phyloP scores from a whole-genome alignment of 768 basidiomycete species.

The Lactifluus piperatus region DNA sequence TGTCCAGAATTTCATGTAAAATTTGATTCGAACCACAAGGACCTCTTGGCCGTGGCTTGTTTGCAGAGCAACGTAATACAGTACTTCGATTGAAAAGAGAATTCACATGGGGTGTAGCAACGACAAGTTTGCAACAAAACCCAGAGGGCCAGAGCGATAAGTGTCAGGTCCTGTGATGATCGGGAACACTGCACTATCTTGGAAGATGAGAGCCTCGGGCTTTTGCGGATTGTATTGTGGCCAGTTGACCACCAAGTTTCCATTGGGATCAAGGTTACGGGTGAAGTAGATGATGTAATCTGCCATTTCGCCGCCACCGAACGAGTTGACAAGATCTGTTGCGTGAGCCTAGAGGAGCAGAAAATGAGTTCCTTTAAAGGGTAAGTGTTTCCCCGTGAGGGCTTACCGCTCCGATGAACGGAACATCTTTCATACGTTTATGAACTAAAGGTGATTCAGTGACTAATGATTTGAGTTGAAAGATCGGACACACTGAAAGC shows the following conservation, averaged over 20 bases:
- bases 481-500: background rate
- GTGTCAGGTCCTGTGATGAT: background rate
- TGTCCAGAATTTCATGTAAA: no score
- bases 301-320: background rate
- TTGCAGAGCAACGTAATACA: no score
- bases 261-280: conserved; percentile 3
- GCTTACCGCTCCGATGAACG: conserved; percentile 11
- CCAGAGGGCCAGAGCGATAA: conserved; percentile 3
- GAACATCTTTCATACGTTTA: background rate
- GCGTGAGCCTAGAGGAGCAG: background rate
- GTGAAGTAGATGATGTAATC: conserved; percentile 10
- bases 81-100: background rate
- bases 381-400: background rate
- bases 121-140: no score
- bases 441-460: background rate
- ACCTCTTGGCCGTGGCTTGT: no score
- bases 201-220: conserved; percentile 2
- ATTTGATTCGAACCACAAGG: no score
- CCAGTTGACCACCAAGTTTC: background rate
- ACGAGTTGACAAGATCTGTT: conserved; percentile 2
- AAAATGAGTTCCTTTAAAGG: background rate
- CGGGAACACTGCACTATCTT: background rate
- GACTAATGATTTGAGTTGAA: background rate
- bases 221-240: conserved; percentile 2
- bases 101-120: conserved; percentile 5